These are phyloP conservation scores for Chlorella sp. DNA, from an alignment of 139 green algal genomes.

Conservation along the genomic window DNA sequence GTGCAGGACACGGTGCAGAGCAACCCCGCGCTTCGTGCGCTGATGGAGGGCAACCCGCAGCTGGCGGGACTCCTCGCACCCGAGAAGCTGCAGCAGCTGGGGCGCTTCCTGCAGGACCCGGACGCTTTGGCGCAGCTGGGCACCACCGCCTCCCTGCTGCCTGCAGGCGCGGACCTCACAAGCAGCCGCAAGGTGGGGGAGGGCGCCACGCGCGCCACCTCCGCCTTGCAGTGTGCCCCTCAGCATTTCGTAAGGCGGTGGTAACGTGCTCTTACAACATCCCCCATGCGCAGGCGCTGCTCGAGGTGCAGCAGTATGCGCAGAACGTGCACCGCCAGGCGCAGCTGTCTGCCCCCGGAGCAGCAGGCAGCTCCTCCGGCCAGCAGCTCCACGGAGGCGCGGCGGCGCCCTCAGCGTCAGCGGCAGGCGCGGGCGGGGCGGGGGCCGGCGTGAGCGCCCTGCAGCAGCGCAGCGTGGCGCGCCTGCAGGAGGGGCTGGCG, in stretches of 20 bases:
- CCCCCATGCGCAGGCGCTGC: background rate
- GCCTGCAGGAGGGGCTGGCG: background rate
- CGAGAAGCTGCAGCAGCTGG: background rate
- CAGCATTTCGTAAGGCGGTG: background rate
- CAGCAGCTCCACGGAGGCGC: no score
- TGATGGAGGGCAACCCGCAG: background rate
- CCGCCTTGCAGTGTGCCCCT: background rate
- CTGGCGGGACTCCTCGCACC: background rate
- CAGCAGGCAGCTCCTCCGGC: no score
- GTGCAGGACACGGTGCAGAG: no score
- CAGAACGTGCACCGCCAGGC: background rate
- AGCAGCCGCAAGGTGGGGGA: background rate
- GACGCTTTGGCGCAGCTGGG: background rate
- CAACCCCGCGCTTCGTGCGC: background rate
- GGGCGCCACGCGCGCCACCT: background rate
- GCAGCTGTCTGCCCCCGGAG: background rate
- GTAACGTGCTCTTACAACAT: background rate
- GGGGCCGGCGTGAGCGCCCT: background rate
- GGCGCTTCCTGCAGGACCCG: background rate
- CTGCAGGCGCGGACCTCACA: background rate
- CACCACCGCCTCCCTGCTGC: background rate
- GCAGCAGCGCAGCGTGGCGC: background rate
- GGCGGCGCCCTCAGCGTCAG: background rate
- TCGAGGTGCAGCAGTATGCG: background rate
- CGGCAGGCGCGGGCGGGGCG: background rate